These are phyloP conservation scores for Nannochloris sp. DNA, from an alignment of 139 green algal genomes.

Conservation along the genomic window DNA sequence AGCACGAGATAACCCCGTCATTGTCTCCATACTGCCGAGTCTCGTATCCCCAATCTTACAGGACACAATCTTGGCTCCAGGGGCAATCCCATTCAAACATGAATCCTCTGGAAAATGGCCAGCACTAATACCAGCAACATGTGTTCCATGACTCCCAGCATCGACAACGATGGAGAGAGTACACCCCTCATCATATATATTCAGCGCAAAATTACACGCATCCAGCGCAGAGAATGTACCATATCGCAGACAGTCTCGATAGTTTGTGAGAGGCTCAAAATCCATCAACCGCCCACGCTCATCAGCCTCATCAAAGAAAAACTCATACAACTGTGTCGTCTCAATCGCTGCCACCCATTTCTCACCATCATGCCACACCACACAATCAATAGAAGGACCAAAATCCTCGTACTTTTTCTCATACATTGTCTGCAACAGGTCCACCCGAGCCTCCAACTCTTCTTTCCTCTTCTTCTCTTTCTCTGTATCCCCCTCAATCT, in stretches of 20 bases:
- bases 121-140: slow-evolving; percentile 79
- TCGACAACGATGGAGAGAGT: slow-evolving; percentile 78
- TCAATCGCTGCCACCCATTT: slow-evolving; percentile 72
- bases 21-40: slow-evolving; percentile 78
- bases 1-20: slow-evolving; percentile 55
- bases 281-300: slow-evolving; percentile 34
- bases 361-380: slow-evolving; percentile 85
- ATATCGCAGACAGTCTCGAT: slow-evolving; percentile 24
- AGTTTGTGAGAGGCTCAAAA: slow-evolving; percentile 60
- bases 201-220: slow-evolving; percentile 69
- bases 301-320: not conserved
- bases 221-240: slow-evolving; percentile 52
- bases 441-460: slow-evolving; percentile 63
- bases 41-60: slow-evolving; percentile 90
- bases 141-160: slow-evolving; percentile 72
- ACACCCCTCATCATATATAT: slow-evolving; percentile 73
- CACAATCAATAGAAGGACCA: slow-evolving; percentile 62
- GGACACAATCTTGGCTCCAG: slow-evolving; percentile 79
- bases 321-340: slow-evolving; percentile 47
- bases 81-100: slow-evolving; percentile 71
- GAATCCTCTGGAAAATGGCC: slow-evolving; percentile 73
- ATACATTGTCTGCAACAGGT: slow-evolving; percentile 30
- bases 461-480: slow-evolving; percentile 11
- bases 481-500: not conserved
- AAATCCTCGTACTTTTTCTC: slow-evolving; percentile 31